phyloP scores from a whole-genome alignment of 495 filamentous ascomycete genomes.

The Xylaria venustula region DNA sequence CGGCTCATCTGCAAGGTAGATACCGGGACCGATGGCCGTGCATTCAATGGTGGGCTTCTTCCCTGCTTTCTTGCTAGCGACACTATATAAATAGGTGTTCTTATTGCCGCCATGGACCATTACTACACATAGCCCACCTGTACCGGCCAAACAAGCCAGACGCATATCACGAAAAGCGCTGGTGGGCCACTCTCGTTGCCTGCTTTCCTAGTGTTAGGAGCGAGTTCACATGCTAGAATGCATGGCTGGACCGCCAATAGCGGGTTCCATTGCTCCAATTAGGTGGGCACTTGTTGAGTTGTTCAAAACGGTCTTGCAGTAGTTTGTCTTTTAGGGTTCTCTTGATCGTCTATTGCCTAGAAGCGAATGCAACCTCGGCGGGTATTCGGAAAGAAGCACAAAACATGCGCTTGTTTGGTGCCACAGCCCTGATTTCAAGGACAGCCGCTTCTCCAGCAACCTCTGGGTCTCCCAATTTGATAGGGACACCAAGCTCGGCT shows the following conservation, averaged over 20 bases:
- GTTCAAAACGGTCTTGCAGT: background rate
- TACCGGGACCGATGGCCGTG: background rate
- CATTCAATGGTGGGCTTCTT: background rate
- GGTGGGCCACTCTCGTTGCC: background rate
- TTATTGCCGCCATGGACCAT: background rate
- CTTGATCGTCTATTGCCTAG: conserved; percentile 19
- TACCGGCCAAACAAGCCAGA: background rate
- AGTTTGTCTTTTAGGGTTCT: background rate
- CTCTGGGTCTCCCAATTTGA: conserved; percentile 57
- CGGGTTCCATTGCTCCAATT: background rate
- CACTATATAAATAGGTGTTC: background rate
- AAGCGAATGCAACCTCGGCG: conserved; percentile 71
- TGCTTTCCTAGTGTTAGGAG: background rate
- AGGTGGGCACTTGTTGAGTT: background rate
- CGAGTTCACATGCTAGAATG: background rate
- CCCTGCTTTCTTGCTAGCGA: background rate
- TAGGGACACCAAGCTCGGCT: conserved; percentile 55
- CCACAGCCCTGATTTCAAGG: conserved; percentile 80
- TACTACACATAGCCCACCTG: background rate
- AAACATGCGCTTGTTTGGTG: conserved; percentile 94
- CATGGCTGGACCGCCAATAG: background rate
- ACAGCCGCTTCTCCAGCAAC: conserved; percentile 61
- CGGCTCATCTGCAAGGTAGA: background rate
- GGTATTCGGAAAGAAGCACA: conserved; percentile 90
- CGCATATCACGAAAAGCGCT: background rate